Conservation (phyloP, 164 flowering plant genomes). For the Berberis thunbergii region DNA sequence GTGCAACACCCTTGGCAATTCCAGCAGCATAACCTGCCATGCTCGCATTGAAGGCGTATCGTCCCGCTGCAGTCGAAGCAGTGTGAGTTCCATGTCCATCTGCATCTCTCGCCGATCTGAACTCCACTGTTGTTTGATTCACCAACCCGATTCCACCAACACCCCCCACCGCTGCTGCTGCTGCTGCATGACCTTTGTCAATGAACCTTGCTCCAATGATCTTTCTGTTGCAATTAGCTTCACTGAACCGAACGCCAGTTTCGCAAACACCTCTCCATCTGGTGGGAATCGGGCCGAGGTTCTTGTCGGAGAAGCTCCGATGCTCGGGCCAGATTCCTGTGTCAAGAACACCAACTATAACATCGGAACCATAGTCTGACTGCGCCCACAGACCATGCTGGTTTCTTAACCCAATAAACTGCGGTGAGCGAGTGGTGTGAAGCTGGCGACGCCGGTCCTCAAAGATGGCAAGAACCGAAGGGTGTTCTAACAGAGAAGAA, state of each 20-base stretch:
- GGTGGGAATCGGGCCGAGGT: constrained; percentile 67
- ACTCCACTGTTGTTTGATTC: constrained; percentile 48
- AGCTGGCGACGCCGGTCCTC: constrained; percentile 68
- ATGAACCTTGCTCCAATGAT: constrained; percentile 81
- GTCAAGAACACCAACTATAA: constrained; percentile 78
- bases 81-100: constrained; percentile 99
- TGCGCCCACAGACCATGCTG: constrained; percentile 86
- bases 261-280: constrained; percentile 79
- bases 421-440: constrained; percentile 99
- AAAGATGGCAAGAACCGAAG: constrained; percentile 62
- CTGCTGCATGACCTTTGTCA: constrained; percentile 51
- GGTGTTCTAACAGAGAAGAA: constrained; percentile 28
- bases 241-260: constrained; percentile 38
- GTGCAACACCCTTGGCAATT: constrained; percentile 91
- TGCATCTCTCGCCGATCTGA: constrained; percentile 74
- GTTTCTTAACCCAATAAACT: constrained; percentile 75
- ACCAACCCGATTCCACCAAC: constrained; percentile 26
- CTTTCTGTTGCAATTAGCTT: constrained; percentile 57
- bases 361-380: constrained; percentile 87
- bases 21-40: constrained; percentile 85
- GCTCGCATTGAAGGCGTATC: constrained; percentile 58
- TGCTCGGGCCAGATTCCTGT: constrained; percentile 97
- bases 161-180: constrained; percentile 11
- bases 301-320: constrained; percentile 68
- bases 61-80: constrained; percentile 88